These are phyloP conservation scores for Coniella lustricola DNA, from an alignment of 2,329 filamentous ascomycete species.

Conservation along the genomic window DNA sequence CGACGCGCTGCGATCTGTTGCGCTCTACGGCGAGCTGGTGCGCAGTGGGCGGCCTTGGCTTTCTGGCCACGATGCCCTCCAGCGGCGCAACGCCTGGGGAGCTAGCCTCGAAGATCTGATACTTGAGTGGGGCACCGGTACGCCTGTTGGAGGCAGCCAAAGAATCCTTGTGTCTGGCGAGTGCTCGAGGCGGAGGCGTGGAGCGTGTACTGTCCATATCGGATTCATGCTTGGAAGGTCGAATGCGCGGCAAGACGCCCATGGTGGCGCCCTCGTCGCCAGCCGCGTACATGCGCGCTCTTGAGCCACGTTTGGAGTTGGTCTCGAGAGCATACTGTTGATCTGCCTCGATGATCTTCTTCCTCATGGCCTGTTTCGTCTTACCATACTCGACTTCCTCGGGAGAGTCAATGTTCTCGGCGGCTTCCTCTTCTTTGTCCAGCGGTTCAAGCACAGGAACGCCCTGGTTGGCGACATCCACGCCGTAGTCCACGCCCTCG, in stretches of 20 bases:
- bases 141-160: conserved; percentile 32
- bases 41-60: conserved; percentile 69
- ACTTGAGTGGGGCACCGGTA: conserved; percentile 45
- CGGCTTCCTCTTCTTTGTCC: conserved; percentile 55
- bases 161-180: conserved; percentile 28
- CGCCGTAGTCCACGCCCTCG: conserved; percentile 55
- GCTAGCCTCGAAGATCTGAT: conserved; percentile 53
- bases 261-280: conserved; percentile 45
- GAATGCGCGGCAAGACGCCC: conserved; percentile 54
- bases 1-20: conserved; percentile 71
- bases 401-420: conserved; percentile 68
- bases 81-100: conserved; percentile 49
- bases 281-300: conserved; percentile 23
- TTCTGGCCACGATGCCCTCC: conserved; percentile 50
- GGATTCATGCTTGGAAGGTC: conserved; percentile 55
- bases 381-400: conserved; percentile 65
- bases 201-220: conserved; percentile 47
- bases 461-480: conserved; percentile 59
- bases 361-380: conserved; percentile 66
- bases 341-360: conserved; percentile 68
- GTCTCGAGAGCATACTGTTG: conserved; percentile 60
- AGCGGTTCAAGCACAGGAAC: conserved; percentile 62
- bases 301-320: conserved; percentile 49
- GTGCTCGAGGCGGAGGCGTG: conserved; percentile 40
- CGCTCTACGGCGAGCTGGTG: conserved; percentile 77